Percentiles rank a stretch among this genome's conserved stretches.
These are phyloP conservation scores for Nakaseomyces bracarensis DNA, from an alignment of 1,139 yeast genomes.

Conservation along the genomic window DNA sequence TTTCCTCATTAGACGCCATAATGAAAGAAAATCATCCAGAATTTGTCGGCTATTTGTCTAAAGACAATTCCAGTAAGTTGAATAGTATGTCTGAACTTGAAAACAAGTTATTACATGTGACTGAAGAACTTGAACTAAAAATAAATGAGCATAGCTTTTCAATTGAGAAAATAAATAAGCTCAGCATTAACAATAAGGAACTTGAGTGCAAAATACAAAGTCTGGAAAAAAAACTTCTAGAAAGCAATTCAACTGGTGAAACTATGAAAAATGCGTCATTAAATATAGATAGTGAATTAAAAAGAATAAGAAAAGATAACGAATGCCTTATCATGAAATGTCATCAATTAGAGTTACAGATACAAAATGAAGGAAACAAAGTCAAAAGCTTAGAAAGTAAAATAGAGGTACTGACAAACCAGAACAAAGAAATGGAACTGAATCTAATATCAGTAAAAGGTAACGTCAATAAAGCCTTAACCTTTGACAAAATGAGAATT, in stretches of 20 bases:
- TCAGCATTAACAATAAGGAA: not conserved
- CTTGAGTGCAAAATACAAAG: not conserved
- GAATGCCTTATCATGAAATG: not conserved
- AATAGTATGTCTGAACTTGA: not conserved
- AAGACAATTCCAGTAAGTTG: not conserved
- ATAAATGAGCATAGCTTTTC: not conserved
- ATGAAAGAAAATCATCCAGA: not conserved
- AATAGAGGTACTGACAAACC: not conserved
- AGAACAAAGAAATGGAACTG: not conserved
- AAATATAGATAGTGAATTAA: not conserved
- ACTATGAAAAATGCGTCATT: not conserved
- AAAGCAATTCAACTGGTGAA: not conserved
- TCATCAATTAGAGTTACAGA: not conserved
- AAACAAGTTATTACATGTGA: not conserved
- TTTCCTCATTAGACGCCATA: not conserved
- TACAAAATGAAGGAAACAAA: not conserved
- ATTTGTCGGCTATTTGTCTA: constrained; percentile 1
- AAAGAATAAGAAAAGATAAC: not conserved
- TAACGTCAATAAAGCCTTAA: not conserved
- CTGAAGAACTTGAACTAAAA: not conserved
- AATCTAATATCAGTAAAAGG: not conserved
- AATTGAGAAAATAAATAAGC: not conserved
- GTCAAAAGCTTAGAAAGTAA: not conserved
- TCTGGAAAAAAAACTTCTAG: not conserved
- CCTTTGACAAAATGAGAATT: not conserved